Evolutionary conservation across 163 green algal species (phyloP).

Genomic region (Prototheca cutis): DNA sequence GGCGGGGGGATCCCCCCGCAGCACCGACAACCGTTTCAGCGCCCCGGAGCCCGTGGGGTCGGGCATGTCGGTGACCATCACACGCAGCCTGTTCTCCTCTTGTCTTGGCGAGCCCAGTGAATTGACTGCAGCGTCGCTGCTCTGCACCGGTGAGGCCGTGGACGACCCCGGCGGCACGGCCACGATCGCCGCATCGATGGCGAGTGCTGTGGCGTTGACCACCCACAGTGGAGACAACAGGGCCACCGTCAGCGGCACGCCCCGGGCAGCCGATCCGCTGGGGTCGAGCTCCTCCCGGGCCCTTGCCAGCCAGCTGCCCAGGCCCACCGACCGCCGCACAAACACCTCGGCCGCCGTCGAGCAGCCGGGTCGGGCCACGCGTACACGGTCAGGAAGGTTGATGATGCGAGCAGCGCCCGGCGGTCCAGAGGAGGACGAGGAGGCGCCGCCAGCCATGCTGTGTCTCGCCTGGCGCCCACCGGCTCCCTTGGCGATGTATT

Average conservation of each 20-base stretch:
- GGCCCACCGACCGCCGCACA: slow-evolving; percentile 14
- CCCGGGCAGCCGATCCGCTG: slow-evolving; percentile 42
- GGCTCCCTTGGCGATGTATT: too few species aligned
- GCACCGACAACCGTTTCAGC: too few species aligned
- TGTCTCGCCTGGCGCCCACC: too few species aligned
- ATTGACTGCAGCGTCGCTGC: too few species aligned
- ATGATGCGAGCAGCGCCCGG: slow-evolving; percentile 10
- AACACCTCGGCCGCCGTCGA: slow-evolving; percentile 21
- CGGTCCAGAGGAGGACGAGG: neutral
- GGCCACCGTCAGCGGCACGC: slow-evolving; percentile 46
- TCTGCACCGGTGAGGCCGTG: too few species aligned
- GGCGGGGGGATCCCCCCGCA: slow-evolving; percentile 7
- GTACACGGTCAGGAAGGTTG: slow-evolving; percentile 30
- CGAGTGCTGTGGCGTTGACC: slow-evolving; percentile 60
- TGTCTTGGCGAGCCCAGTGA: too few species aligned
- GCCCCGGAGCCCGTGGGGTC: too few species aligned
- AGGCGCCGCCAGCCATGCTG: too few species aligned
- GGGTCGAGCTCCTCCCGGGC: slow-evolving; percentile 31
- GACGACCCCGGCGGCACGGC: slow-evolving; percentile 6
- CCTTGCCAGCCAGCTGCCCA: slow-evolving; percentile 19
- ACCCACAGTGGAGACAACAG: slow-evolving; percentile 67
- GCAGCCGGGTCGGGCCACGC: slow-evolving; percentile 9
- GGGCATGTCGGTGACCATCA: slow-evolving; percentile 1
- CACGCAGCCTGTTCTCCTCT: neutral
- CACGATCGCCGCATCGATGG: slow-evolving; percentile 28